Evolutionary conservation across 2,329 filamentous ascomycete species (phyloP), one percentile per base, ranked within the genome.

Genomic region (Fusarium devonianum): DNA sequence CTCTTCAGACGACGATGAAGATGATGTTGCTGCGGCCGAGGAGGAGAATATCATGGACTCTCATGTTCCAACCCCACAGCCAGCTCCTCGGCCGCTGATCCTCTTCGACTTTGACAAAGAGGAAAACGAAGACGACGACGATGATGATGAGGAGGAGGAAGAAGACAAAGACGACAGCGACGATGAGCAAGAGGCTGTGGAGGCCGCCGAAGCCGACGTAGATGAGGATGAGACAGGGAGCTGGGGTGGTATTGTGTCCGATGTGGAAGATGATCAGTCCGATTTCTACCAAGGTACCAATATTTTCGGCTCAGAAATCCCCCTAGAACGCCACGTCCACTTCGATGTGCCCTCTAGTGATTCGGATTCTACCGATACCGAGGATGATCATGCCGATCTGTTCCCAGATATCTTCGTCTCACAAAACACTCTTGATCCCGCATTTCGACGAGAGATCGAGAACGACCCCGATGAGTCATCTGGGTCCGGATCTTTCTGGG

Each of bases 371-470:
- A 85, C 84, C 42, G 85, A 86, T 39, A 82, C 78, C 4, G 83
- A 86, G 28, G 80, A 85, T 49, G 81, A 85, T 56, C 73, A 79
- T 34, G 80, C 83, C 51, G 82, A 84, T 56, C 82, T 91, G 56
- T 90, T 90, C 54, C 87, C 89, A 1, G 85, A 92, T 67, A 85
- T 93, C 50, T 93, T 93, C 69, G 78, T 92, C 47, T 84, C 88
- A 38, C 88, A 92, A 70, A 87, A 84, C 65, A 80, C 83, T 12
- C 77, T 93, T 5, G 88, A 91, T 62, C 86, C 88, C 5, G 79
- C 80, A 40, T 85, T 93, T 65, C 87, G 88, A 56, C 82, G 83
- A 30, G 85, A 90, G 72, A 87, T 92, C 57, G 88, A 92, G 67
- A 79, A 82, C 56, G 85, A 90, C 56, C 74, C 75, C n/a, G 77